phyloP scores from a whole-genome alignment of 305 asterid species.

The Ruellia speciosa region DNA sequence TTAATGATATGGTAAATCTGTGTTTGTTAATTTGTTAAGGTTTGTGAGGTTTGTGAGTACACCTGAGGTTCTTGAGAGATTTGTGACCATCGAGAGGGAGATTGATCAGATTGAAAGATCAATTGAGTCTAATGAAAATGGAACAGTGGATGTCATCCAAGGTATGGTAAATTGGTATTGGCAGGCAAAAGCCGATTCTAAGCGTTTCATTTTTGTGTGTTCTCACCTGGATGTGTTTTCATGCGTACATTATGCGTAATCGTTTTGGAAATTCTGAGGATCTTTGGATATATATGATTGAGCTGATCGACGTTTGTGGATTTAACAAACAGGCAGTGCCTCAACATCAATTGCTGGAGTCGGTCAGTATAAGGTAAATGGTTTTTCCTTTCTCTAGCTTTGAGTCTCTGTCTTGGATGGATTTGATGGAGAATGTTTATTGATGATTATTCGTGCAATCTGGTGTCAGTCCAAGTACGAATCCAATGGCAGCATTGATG shows the following conservation, averaged over 20 bases:
- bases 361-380: constrained; percentile 35
- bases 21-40: constrained; percentile 32
- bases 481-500: constrained; percentile 28
- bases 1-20: constrained; percentile 11
- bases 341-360: constrained; percentile 27
- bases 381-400: background rate
- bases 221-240: background rate
- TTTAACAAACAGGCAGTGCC: constrained; percentile 24
- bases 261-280: no score
- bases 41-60: constrained; percentile 76
- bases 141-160: constrained; percentile 29
- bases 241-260: background rate
- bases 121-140: constrained; percentile 43
- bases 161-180: constrained; percentile 26
- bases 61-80: constrained; percentile 80
- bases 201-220: background rate
- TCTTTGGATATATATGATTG: no score
- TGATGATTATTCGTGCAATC: constrained; percentile 18
- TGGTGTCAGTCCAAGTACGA: constrained; percentile 33
- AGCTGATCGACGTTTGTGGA: no score
- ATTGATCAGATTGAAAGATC: constrained; percentile 70
- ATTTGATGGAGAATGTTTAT: constrained; percentile 4
- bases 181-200: no score
- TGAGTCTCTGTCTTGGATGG: background rate
- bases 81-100: constrained; percentile 65